Conservation (phyloP, 2,329 filamentous ascomycete species). For the Leptographium wingfieldii region DNA sequence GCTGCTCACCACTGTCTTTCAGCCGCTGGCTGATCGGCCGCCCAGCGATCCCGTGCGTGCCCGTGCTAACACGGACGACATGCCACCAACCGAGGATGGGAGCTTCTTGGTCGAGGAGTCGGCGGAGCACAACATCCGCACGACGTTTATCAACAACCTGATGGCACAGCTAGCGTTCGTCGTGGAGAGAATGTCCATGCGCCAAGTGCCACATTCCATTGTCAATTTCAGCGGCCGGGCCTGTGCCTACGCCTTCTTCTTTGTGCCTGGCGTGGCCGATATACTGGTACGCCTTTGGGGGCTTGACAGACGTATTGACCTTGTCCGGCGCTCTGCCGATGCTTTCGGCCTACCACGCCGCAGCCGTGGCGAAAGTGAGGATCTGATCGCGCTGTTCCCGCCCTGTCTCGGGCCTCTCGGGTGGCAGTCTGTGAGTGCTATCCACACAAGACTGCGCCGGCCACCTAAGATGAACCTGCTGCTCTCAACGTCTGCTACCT, state of each 20-base stretch:
- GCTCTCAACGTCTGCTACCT: conserved; percentile 28
- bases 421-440: conserved; percentile 38
- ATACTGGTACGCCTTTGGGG: conserved; percentile 74
- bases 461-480: conserved; percentile 35
- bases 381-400: conserved; percentile 59
- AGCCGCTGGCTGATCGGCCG: conserved; percentile 45
- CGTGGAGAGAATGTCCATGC: conserved; percentile 77
- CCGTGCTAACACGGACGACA: conserved; percentile 39
- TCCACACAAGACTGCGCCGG: conserved; percentile 48
- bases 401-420: conserved; percentile 44
- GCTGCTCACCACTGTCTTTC: conserved; percentile 54
- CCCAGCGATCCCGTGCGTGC: conserved; percentile 31
- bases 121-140: conserved; percentile 77
- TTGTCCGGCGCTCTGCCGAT: conserved; percentile 58
- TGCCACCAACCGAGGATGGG: conserved; percentile 50
- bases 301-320: conserved; percentile 42
- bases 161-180: conserved; percentile 73
- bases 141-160: conserved; percentile 74
- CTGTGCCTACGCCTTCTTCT: conserved; percentile 87
- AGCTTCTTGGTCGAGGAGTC: conserved; percentile 43
- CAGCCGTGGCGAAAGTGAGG: conserved; percentile 43
- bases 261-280: conserved; percentile 75
- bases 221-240: conserved; percentile 85
- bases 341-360: conserved; percentile 53
- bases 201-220: conserved; percentile 51